Evolutionary conservation across 2,329 filamentous ascomycete genomes (phyloP).

Genomic region (Aaosphaeria pasadenensis): DNA sequence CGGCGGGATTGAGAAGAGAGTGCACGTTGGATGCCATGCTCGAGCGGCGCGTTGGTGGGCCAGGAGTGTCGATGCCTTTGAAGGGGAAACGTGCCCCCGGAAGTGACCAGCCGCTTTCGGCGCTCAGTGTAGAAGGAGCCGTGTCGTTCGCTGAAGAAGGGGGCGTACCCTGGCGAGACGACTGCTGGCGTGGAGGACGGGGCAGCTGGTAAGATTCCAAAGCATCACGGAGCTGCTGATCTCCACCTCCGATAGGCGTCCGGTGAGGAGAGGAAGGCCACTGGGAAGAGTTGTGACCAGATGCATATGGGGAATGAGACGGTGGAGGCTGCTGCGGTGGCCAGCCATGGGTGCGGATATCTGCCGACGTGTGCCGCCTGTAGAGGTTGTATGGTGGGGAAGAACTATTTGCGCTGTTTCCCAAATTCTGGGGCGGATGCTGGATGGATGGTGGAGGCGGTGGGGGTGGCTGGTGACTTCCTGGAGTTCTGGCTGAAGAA

Average conservation of each 20-base stretch:
- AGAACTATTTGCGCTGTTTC: conserved; percentile 38
- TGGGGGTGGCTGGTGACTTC: conserved; percentile 56
- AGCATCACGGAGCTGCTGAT: conserved; percentile 72
- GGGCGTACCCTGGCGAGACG: conserved; percentile 54
- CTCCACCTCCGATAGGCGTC: conserved; percentile 44
- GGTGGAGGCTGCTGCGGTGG: conserved; percentile 56
- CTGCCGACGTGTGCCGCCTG: conserved; percentile 88
- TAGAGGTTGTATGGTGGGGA: conserved; percentile 66
- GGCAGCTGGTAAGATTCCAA: conserved; percentile 65
- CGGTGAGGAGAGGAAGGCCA: conserved; percentile 67
- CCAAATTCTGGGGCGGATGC: conserved; percentile 54
- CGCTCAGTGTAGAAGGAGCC: conserved; percentile 48
- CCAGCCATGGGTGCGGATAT: conserved; percentile 71
- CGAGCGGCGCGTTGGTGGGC: conserved; percentile 63
- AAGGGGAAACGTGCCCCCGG: conserved; percentile 50
- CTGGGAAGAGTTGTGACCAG: conserved; percentile 59
- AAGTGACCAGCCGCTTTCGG: conserved; percentile 56
- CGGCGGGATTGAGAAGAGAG: conserved; percentile 64
- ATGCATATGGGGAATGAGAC: conserved; percentile 63
- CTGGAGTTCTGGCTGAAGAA: conserved; percentile 71
- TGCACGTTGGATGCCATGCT: conserved; percentile 72
- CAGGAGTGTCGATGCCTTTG: conserved; percentile 50
- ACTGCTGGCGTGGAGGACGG: conserved; percentile 49
- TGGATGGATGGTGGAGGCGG: conserved; percentile 66
- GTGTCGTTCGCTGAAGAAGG: conserved; percentile 46